Conservation (phyloP, 208 protist genomes). For the Plasmodiophora brassicae region DNA sequence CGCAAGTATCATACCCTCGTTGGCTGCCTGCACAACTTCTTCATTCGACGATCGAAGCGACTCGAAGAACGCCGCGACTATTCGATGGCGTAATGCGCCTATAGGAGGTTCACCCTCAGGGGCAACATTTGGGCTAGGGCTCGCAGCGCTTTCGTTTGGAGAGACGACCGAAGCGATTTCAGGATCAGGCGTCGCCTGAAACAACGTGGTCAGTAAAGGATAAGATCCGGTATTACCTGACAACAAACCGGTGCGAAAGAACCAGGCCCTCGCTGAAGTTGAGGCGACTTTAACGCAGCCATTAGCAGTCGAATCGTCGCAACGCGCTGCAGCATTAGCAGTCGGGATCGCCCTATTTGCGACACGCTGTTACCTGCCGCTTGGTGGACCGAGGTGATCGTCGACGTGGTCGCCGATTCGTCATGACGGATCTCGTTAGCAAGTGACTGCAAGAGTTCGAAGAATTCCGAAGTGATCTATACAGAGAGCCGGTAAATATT, state of each 20-base stretch:
- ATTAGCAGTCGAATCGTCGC: conserved; percentile 45
- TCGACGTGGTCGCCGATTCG: conserved; percentile 6
- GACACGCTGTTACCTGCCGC: no score
- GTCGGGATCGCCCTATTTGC: neutral
- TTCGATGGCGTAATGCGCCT: conserved; percentile 57
- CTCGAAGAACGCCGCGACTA: conserved; percentile 66
- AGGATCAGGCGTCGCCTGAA: no score
- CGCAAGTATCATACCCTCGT: conserved; percentile 48
- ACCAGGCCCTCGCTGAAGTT: neutral
- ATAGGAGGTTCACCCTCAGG: neutral
- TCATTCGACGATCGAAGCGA: conserved; percentile 39
- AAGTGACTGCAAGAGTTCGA: neutral
- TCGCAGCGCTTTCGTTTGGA: neutral
- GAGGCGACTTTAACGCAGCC: neutral
- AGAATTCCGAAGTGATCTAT: conserved; percentile 1
- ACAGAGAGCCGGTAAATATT: neutral
- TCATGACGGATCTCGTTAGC: neutral
- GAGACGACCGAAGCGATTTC: neutral
- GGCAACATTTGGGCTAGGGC: neutral
- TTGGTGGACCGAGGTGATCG: no score
- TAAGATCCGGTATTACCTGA: conserved; percentile 3
- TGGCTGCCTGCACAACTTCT: conserved; percentile 44
- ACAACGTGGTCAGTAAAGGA: no score
- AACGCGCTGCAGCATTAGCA: conserved; percentile 26
- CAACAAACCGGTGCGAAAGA: neutral